Percentiles rank a stretch among this genome's conserved stretches.
These are phyloP conservation scores for Penicillium sp. DNA, from an alignment of 2,329 filamentous ascomycete species.

Conservation along the genomic window DNA sequence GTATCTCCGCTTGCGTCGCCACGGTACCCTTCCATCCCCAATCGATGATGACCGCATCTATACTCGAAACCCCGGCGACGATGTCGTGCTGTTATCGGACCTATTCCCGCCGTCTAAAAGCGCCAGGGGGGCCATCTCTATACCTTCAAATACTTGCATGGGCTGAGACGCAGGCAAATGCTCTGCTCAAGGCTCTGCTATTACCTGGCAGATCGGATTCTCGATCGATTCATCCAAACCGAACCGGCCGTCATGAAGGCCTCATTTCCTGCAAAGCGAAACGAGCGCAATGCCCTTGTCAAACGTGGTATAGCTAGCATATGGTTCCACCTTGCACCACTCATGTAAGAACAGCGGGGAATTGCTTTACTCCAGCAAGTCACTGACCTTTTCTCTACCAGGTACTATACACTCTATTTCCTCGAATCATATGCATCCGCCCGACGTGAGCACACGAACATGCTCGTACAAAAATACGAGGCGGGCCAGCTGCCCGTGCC, in stretches of 20 bases:
- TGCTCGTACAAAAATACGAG: slow-evolving; percentile 40
- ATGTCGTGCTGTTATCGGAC: slow-evolving; percentile 46
- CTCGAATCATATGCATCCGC: slow-evolving; percentile 42
- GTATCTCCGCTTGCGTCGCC: slow-evolving; percentile 44
- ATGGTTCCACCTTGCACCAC: slow-evolving; percentile 42
- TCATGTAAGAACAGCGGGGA: slow-evolving; percentile 35
- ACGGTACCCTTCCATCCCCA: slow-evolving; percentile 45
- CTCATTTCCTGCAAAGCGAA: slow-evolving; percentile 33
- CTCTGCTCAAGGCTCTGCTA: slow-evolving; percentile 42
- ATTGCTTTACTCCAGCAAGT: background rate
- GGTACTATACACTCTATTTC: slow-evolving; percentile 45
- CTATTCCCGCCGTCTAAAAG: slow-evolving; percentile 42
- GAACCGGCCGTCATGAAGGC: slow-evolving; percentile 34
- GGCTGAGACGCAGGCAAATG: slow-evolving; percentile 39
- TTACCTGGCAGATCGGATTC: slow-evolving; percentile 44
- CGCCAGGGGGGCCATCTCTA: slow-evolving; percentile 41
- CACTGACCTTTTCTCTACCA: slow-evolving; percentile 17
- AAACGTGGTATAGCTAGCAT: slow-evolving; percentile 36
- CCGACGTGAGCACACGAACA: slow-evolving; percentile 40
- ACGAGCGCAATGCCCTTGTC: slow-evolving; percentile 35
- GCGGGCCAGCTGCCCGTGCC: slow-evolving; percentile 41
- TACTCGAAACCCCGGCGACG: slow-evolving; percentile 44
- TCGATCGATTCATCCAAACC: slow-evolving; percentile 40
- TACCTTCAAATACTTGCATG: slow-evolving; percentile 43
- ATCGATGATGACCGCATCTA: slow-evolving; percentile 38